Conservation (phyloP, 106 monocot species). For the Acorus calamus region DNA sequence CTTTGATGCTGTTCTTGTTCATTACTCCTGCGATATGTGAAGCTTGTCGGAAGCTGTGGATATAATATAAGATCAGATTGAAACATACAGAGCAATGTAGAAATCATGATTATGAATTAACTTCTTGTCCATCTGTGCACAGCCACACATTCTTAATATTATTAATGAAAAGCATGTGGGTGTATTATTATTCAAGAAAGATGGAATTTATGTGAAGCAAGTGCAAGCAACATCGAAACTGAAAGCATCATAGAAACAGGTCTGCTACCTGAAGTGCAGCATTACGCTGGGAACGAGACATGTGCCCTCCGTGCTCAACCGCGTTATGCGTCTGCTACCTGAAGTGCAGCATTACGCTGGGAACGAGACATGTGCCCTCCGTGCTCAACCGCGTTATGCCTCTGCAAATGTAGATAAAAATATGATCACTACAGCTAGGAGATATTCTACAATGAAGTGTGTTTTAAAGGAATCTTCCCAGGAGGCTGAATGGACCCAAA, state of each 20-base stretch:
- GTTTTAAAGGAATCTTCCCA: no score
- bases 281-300: no score
- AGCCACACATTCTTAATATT: no score
- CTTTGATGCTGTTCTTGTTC: conserved; percentile 71
- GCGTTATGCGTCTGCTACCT: conserved; percentile 52
- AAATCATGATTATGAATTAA: no score
- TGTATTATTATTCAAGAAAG: no score
- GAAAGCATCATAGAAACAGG: not conserved
- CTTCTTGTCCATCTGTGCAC: no score
- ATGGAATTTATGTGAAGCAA: no score
- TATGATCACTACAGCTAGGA: not conserved
- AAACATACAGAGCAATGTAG: not conserved
- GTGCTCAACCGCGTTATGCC: conserved; percentile 86
- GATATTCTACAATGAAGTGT: no score
- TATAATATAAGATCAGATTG: not conserved
- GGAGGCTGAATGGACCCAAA: no score
- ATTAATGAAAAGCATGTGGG: no score
- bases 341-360: conserved; percentile 90
- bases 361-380: conserved; percentile 91
- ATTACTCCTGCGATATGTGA: conserved; percentile 51
- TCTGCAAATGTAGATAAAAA: conserved; percentile 28
- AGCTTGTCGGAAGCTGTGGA: conserved; percentile 88
- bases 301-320: no score
- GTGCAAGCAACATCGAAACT: not conserved
- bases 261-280: no score